Conservation (phyloP, 73 alveolate species). For the Paramecium sonneborni region DNA sequence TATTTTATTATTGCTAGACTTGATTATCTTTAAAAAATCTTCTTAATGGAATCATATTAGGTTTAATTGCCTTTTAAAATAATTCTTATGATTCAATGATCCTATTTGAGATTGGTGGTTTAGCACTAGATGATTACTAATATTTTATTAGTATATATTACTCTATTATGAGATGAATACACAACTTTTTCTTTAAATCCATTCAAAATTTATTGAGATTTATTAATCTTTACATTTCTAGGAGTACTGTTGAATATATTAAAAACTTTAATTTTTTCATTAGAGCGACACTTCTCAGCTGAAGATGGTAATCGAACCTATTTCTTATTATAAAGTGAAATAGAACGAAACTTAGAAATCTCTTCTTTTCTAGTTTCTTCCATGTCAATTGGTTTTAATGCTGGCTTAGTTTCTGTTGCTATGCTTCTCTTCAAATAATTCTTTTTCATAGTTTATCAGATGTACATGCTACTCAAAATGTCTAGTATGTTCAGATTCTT, state of each 20-base stretch:
- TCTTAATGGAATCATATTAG: not conserved
- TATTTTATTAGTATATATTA: not conserved
- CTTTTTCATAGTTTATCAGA: not conserved
- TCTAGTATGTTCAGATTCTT: not conserved
- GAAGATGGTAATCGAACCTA: not conserved
- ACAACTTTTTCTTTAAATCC: conserved; percentile 33
- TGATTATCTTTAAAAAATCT: not conserved
- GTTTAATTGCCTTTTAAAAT: not conserved
- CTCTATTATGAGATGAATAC: conserved; percentile 25
- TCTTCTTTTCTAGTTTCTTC: conserved; percentile 50
- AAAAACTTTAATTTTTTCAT: conserved; percentile 25
- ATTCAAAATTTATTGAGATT: not conserved
- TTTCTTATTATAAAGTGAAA: not conserved
- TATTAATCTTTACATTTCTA: not conserved
- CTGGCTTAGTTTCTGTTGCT: not conserved
- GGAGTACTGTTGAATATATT: conserved; percentile 41
- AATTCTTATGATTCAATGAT: not conserved
- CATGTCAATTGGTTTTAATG: conserved; percentile 1
- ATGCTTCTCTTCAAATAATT: not conserved
- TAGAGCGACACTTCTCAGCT: not conserved
- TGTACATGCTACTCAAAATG: not conserved
- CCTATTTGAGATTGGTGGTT: not conserved
- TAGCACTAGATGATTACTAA: not conserved
- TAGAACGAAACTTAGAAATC: not conserved
- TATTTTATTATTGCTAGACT: not conserved